These are phyloP conservation scores for Acanthamoeba castellanii DNA, from an alignment of 208 protist genomes.

Conservation along the genomic window DNA sequence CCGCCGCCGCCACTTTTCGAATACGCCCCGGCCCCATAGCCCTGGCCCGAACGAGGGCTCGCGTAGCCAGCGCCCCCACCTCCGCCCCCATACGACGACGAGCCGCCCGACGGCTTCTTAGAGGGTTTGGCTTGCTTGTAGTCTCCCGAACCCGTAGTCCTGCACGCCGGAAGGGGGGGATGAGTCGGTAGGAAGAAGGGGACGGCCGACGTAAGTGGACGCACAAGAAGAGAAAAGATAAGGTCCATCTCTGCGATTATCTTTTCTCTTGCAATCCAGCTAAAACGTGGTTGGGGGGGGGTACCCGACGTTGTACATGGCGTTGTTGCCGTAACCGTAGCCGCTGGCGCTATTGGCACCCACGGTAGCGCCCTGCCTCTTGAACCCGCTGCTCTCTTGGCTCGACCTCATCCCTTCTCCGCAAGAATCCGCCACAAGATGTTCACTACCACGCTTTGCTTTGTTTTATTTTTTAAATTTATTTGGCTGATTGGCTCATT, in stretches of 20 bases:
- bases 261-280: background rate
- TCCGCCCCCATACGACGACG: background rate
- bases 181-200: too few relatives aligned
- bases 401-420: conserved; percentile 14
- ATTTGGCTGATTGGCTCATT: too few relatives aligned
- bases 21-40: background rate
- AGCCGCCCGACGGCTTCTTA: background rate
- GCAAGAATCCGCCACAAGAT: too few relatives aligned
- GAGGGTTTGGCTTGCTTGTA: background rate
- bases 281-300: background rate
- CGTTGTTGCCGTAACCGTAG: conserved; percentile 51
- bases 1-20: background rate
- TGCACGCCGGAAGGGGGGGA: too few relatives aligned
- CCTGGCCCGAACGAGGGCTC: background rate
- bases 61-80: background rate
- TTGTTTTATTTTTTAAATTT: too few relatives aligned
- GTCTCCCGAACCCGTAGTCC: conserved; percentile 42
- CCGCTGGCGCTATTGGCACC: conserved; percentile 59
- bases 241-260: too few relatives aligned
- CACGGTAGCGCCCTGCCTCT: background rate
- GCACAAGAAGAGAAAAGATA: background rate
- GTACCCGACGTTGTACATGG: conserved; percentile 40
- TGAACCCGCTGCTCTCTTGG: conserved; percentile 33
- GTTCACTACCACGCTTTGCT: too few relatives aligned
- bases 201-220: background rate